phyloP scores from a whole-genome alignment of 768 basidiomycete genomes.

The Megacollybia marginata region DNA sequence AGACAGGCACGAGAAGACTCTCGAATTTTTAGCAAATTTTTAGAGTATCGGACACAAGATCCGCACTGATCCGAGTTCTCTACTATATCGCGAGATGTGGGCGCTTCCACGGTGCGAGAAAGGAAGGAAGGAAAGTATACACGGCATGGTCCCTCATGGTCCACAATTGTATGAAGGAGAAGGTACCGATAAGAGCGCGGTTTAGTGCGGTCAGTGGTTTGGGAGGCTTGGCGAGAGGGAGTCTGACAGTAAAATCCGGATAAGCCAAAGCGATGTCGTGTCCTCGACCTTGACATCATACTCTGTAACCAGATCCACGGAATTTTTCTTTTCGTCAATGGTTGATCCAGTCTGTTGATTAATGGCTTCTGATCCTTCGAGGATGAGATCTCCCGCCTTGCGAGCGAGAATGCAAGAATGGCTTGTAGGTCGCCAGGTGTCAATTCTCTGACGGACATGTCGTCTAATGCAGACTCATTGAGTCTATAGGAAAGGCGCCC shows the following conservation, averaged over 20 bases:
- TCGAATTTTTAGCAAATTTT: too few relatives aligned
- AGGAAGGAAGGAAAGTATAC: too few relatives aligned
- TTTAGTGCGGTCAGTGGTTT: slow-evolving; percentile 67
- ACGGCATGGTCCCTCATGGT: too few relatives aligned
- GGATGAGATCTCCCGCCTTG: slow-evolving; percentile 67
- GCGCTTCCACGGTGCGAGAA: too few relatives aligned
- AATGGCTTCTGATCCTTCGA: slow-evolving; percentile 75
- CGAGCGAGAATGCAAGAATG: slow-evolving; percentile 70
- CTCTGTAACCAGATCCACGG: slow-evolving; percentile 92
- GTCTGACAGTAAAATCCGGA: slow-evolving; percentile 56
- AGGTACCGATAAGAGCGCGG: slow-evolving; percentile 60
- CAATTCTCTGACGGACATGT: slow-evolving; percentile 1
- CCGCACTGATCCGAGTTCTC: too few relatives aligned
- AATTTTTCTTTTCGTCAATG: slow-evolving; percentile 84
- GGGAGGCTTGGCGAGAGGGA: slow-evolving; percentile 57
- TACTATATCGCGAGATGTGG: too few relatives aligned
- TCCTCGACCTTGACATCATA: slow-evolving; percentile 91
- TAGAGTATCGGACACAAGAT: too few relatives aligned
- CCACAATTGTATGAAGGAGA: too few relatives aligned
- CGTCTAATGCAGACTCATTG: too few relatives aligned
- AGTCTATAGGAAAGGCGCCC: too few relatives aligned
- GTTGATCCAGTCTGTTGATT: slow-evolving; percentile 42
- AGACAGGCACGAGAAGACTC: too few relatives aligned
- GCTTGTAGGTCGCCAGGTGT: slow-evolving; percentile 38
- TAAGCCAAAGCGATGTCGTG: slow-evolving; percentile 55